A percentile compares a stretch with the other conserved stretches of the same genome.
Conservation (phyloP, 2,329 filamentous ascomycete species). For the Capronia americana region DNA sequence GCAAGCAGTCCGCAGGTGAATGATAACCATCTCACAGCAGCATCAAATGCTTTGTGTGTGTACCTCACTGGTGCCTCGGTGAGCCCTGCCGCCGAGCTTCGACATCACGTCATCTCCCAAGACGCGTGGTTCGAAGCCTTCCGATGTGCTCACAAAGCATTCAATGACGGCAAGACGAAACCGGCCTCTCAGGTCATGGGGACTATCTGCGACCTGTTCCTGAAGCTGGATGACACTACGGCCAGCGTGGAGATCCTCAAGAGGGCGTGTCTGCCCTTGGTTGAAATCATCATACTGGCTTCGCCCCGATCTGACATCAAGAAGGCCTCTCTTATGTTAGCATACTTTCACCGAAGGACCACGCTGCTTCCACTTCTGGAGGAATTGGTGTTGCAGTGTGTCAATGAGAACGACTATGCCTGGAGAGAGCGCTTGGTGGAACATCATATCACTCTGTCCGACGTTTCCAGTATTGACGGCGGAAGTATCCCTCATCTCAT, state of each 20-base stretch:
- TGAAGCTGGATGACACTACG: constrained; percentile 42
- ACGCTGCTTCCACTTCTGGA: constrained; percentile 26
- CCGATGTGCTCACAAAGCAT: constrained; percentile 49
- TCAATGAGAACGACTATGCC: constrained; percentile 10
- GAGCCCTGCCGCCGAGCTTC: constrained; percentile 45
- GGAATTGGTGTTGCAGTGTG: constrained; percentile 15
- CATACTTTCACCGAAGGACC: constrained; percentile 33
- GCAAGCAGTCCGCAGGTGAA: constrained; percentile 49
- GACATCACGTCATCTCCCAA: constrained; percentile 44
- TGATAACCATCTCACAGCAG: constrained; percentile 49
- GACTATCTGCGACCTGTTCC: constrained; percentile 43
- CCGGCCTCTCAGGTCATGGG: constrained; percentile 53
- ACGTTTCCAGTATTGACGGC: constrained; percentile 16
- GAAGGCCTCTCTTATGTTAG: constrained; percentile 37
- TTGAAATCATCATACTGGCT: constrained; percentile 31
- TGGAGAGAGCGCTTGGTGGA: constrained; percentile 26
- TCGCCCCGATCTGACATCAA: constrained; percentile 35
- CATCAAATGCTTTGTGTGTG: constrained; percentile 53
- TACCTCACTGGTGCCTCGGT: constrained; percentile 49
- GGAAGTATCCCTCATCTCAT: constrained; percentile 28
- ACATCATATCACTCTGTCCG: constrained; percentile 24
- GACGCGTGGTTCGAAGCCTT: constrained; percentile 51
- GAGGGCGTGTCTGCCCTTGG: constrained; percentile 27
- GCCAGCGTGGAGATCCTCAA: constrained; percentile 21
- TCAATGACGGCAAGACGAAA: constrained; percentile 52